Evolutionary conservation across 768 basidiomycete species (phyloP).

Genomic region (Steccherinum ochraceum): DNA sequence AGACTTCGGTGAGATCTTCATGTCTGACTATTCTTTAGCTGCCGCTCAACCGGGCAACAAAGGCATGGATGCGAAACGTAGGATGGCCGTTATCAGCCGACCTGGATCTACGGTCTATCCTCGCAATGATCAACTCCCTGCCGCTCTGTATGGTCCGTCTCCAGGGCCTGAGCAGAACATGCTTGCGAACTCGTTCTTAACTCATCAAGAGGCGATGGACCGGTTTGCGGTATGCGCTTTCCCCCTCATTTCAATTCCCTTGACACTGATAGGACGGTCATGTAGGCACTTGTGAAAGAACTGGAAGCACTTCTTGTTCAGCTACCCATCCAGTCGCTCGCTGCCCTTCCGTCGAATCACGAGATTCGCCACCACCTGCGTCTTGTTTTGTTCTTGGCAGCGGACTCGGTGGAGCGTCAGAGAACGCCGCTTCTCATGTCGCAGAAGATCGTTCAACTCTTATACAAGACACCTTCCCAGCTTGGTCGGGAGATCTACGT

Average conservation of each 20-base stretch:
- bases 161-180: constrained; percentile 52
- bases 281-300: constrained; percentile 46
- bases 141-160: constrained; percentile 51
- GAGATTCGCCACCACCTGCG: constrained; percentile 82
- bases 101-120: constrained; percentile 67
- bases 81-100: constrained; percentile 46
- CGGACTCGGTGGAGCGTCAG: constrained; percentile 70
- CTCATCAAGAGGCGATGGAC: constrained; percentile 83
- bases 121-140: constrained; percentile 33
- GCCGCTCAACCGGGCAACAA: neutral
- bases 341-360: constrained; percentile 71
- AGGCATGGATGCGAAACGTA: constrained; percentile 56
- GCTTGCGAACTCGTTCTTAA: constrained; percentile 38
- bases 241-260: neutral
- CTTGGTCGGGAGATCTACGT: constrained; percentile 93
- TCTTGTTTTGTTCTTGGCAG: constrained; percentile 78
- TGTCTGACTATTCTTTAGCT: constrained; percentile 8
- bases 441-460: constrained; percentile 91
- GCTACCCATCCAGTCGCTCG: constrained; percentile 63
- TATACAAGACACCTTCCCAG: constrained; percentile 84
- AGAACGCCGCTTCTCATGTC: constrained; percentile 89
- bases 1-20: constrained; percentile 60
- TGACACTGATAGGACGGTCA: constrained; percentile 2
- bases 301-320: constrained; percentile 77
- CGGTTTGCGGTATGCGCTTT: constrained; percentile 59